phyloP scores from a whole-genome alignment of 2,329 filamentous ascomycete genomes.

The Fusarium sp. region DNA sequence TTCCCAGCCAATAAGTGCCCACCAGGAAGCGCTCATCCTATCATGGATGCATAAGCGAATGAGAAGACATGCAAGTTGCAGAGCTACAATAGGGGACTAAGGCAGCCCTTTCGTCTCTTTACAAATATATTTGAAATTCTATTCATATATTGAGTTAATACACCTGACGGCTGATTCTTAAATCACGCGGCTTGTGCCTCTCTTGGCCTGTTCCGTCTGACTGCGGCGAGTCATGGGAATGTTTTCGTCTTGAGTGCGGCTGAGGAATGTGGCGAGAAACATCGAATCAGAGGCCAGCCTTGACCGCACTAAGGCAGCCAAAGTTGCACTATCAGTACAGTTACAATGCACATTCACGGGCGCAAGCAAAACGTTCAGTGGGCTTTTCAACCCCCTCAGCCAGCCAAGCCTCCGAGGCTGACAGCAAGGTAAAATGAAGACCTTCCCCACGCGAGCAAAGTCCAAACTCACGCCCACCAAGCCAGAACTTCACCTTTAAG shows the following conservation, averaged over 20 bases:
- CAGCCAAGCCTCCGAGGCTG: background rate
- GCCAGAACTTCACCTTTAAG: background rate
- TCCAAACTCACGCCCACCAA: background rate
- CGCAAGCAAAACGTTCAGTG: background rate
- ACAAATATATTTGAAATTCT: too few relatives aligned
- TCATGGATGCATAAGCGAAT: too few relatives aligned
- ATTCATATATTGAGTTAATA: too few relatives aligned
- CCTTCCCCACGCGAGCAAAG: too few relatives aligned
- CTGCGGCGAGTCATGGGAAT: background rate
- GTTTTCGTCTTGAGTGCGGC: background rate
- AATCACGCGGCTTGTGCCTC: too few relatives aligned
- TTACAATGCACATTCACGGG: fast-evolving
- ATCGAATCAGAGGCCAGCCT: background rate
- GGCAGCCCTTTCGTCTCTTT: too few relatives aligned
- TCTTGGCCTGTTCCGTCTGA: background rate
- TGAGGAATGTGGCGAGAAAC: background rate
- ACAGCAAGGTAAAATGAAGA: too few relatives aligned
- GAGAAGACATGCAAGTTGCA: too few relatives aligned
- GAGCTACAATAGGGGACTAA: too few relatives aligned
- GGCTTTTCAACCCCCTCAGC: fast-evolving
- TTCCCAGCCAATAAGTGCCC: background rate
- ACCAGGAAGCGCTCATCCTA: background rate
- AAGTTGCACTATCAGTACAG: background rate
- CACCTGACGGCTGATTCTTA: too few relatives aligned
- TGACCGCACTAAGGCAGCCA: background rate